phyloP scores from a whole-genome alignment of 352 stramenopile species.

The Phytophthora macrochlamydospora region DNA sequence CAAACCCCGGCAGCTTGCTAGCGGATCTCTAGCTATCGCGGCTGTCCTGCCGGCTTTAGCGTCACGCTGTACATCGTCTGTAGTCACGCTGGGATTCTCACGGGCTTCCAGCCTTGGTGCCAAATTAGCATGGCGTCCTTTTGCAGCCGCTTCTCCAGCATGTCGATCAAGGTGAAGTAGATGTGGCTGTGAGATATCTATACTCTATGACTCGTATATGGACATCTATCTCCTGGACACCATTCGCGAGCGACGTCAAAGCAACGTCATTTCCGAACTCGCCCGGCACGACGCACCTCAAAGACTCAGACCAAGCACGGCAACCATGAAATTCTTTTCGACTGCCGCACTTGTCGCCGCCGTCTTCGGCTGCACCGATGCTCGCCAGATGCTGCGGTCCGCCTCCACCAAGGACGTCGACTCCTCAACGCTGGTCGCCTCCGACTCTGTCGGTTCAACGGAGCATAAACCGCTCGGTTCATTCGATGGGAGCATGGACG shows the following conservation, averaged over 20 bases:
- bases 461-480: background rate
- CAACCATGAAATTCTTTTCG: background rate
- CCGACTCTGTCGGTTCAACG: background rate
- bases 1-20: too few species aligned
- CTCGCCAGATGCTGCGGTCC: background rate
- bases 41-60: too few species aligned
- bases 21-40: background rate
- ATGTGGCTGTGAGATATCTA: background rate
- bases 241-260: background rate
- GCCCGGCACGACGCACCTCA: background rate
- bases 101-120: background rate
- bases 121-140: background rate
- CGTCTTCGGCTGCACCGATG: background rate
- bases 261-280: background rate
- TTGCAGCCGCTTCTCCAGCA: background rate
- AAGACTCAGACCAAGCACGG: background rate
- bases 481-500: background rate
- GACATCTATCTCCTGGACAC: background rate
- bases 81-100: too few species aligned
- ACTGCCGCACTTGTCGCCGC: background rate
- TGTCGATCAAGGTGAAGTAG: background rate
- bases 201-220: too few species aligned
- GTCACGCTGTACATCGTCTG: too few species aligned
- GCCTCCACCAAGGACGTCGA: background rate
- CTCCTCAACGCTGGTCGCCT: background rate